These are phyloP conservation scores for Termitomyces sp. DNA, from an alignment of 768 basidiomycete species.

Conservation along the genomic window DNA sequence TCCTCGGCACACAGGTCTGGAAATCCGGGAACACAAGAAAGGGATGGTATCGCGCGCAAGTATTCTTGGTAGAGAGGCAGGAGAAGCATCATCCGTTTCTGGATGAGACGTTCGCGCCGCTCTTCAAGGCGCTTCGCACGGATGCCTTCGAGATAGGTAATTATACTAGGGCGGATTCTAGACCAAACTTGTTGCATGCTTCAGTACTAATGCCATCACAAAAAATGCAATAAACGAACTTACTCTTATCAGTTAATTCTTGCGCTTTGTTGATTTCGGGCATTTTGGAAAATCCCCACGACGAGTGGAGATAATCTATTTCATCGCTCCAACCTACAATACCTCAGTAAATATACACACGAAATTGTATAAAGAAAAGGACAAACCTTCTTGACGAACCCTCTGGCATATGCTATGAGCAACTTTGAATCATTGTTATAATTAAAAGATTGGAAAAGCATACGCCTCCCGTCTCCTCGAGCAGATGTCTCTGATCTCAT, in stretches of 20 bases:
- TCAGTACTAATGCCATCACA: not conserved
- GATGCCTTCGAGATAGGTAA: slow-evolving; percentile 10
- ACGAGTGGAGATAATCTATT: slow-evolving; percentile 2
- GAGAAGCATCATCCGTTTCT: not conserved
- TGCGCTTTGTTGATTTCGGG: slow-evolving; percentile 16
- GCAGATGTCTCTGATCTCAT: slow-evolving; percentile 6
- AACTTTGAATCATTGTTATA: not conserved
- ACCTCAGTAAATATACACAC: not conserved
- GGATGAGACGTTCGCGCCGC: not conserved
- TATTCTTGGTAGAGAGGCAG: not conserved
- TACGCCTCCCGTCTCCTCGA: slow-evolving; percentile 12
- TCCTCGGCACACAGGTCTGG: slow-evolving; percentile 16
- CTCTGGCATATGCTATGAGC: slow-evolving; percentile 12
- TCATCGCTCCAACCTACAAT: slow-evolving; percentile 4
- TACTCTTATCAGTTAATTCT: slow-evolving; percentile 22
- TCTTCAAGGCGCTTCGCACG: slow-evolving; percentile 7
- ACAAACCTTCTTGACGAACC: slow-evolving; percentile 11
- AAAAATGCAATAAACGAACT: not conserved
- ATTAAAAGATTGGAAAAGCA: not conserved
- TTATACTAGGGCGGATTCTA: slow-evolving; percentile 15
- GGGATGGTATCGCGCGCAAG: not conserved
- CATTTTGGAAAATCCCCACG: slow-evolving; percentile 4
- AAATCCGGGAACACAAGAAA: slow-evolving; percentile 8
- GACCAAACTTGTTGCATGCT: slow-evolving; percentile 19
- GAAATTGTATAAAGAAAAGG: not conserved